A percentile compares a stretch with the other conserved stretches of the same genome.
These are phyloP conservation scores for Capsicum chinense DNA, from an alignment of 257 asterid genomes.

Conservation along the genomic window DNA sequence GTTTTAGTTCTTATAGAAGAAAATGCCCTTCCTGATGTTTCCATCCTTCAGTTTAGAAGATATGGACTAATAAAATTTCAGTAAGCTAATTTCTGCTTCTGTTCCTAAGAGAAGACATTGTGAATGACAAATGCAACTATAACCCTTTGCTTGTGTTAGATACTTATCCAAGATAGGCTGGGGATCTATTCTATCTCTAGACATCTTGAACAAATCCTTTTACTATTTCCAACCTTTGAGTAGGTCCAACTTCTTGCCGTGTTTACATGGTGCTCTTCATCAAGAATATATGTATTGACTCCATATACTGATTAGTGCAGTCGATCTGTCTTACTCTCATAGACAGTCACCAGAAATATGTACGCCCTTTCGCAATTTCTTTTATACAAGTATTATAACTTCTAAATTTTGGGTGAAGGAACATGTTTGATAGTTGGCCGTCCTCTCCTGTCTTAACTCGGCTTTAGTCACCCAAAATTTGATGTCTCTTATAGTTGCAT, in stretches of 20 bases:
- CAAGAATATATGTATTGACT: background rate
- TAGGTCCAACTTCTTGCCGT: background rate
- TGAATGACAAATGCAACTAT: background rate
- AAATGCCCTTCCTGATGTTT: background rate
- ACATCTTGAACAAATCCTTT: background rate
- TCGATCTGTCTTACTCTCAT: background rate
- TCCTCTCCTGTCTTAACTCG: background rate
- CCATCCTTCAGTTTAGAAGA: constrained; percentile 17
- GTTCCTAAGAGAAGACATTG: constrained; percentile 4
- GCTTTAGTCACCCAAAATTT: background rate
- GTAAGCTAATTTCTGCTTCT: background rate
- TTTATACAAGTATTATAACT: background rate
- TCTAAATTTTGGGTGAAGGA: background rate
- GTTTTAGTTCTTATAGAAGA: constrained; percentile 7
- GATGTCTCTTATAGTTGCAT: background rate
- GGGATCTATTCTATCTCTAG: background rate
- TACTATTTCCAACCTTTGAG: background rate
- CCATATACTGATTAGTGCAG: background rate
- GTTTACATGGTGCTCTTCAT: constrained; percentile 6
- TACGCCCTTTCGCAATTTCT: background rate
- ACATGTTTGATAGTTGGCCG: background rate
- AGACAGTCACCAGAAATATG: background rate
- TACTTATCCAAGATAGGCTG: background rate
- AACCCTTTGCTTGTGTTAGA: background rate
- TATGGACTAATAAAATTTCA: background rate